A percentile compares a stretch with the other conserved stretches of the same genome.
phyloP scores from a whole-genome alignment of 164 flowering plant species.

The Stephania yunnanensis region DNA sequence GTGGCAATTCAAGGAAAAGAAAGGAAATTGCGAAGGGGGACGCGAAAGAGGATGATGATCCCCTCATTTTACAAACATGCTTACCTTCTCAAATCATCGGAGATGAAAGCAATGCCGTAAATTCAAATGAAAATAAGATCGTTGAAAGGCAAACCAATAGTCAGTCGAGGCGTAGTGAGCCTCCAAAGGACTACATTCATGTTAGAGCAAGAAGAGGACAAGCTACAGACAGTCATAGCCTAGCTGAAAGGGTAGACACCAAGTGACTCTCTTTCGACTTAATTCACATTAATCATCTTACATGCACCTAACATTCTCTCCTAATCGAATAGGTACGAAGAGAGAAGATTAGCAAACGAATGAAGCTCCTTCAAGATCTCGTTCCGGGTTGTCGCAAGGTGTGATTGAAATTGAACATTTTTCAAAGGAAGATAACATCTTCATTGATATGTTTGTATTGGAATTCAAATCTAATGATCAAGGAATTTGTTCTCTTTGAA shows the following conservation, averaged over 20 bases:
- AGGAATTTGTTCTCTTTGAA: neutral
- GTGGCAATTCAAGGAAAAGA: neutral
- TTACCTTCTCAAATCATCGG: neutral
- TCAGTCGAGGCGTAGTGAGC: neutral
- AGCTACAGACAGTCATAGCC: constrained; percentile 89
- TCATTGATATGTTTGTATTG: too few relatives aligned
- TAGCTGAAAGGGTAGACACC: constrained; percentile 66
- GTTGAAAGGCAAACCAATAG: neutral
- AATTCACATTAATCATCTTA: neutral
- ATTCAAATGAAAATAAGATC: neutral
- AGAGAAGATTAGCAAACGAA: constrained; percentile 81
- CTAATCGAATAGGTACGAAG: constrained; percentile 56
- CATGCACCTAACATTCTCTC: neutral
- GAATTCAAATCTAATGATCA: too few relatives aligned
- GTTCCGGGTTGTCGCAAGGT: constrained; percentile 90
- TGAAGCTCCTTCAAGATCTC: constrained; percentile 79
- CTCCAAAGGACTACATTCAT: constrained; percentile 53
- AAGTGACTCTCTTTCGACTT: neutral
- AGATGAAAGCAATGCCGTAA: neutral
- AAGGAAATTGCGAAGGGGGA: neutral
- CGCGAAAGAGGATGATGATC: neutral
- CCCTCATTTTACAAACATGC: neutral
- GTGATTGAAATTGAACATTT: constrained; percentile 18
- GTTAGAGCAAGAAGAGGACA: constrained; percentile 86
- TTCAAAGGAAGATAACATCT: too few relatives aligned